Evolutionary conservation across 768 basidiomycete genomes (phyloP).

Genomic region (Coprinopsis marcescibilis): DNA sequence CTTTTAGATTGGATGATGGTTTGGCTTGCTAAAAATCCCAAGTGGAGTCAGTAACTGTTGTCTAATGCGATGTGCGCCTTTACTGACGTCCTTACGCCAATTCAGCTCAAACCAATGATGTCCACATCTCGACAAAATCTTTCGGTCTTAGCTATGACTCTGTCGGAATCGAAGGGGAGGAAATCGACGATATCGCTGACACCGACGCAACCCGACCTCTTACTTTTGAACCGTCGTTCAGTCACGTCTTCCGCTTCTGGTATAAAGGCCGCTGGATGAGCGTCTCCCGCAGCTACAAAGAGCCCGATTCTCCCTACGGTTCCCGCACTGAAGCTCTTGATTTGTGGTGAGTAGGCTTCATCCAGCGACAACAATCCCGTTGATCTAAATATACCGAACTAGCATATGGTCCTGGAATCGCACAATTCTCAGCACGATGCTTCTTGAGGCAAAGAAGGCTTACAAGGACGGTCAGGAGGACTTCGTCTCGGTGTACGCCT

Average conservation of each 20-base stretch:
- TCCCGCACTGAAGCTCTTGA: conserved; percentile 33
- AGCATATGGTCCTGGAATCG: conserved; percentile 49
- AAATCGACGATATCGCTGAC: conserved; percentile 22
- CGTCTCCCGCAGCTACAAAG: conserved; percentile 30
- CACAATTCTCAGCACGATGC: conserved; percentile 39
- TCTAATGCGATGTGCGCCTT: background rate
- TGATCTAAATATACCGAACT: background rate
- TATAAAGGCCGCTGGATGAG: conserved; percentile 42
- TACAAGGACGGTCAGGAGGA: conserved; percentile 49
- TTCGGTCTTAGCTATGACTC: conserved; percentile 29
- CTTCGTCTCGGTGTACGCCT: conserved; percentile 47
- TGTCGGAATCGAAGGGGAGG: conserved; percentile 33
- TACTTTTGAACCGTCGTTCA: conserved; percentile 37
- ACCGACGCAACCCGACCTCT: conserved; percentile 26
- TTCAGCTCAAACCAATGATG: conserved; percentile 42
- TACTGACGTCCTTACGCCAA: conserved; percentile 28
- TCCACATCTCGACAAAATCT: conserved; percentile 43
- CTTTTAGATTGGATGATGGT: conserved; percentile 61
- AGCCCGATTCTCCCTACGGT: conserved; percentile 25
- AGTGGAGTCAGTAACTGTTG: conserved; percentile 42
- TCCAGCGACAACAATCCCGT: conserved; percentile 18
- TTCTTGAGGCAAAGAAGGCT: conserved; percentile 46
- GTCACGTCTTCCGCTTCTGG: conserved; percentile 38
- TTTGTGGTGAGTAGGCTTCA: conserved; percentile 43
- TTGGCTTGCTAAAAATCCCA: conserved; percentile 61